A percentile compares a stretch with the other conserved stretches of the same genome.
These are phyloP conservation scores for Aspergillus sp. DNA, from an alignment of 2,329 filamentous ascomycete genomes.

Conservation along the genomic window DNA sequence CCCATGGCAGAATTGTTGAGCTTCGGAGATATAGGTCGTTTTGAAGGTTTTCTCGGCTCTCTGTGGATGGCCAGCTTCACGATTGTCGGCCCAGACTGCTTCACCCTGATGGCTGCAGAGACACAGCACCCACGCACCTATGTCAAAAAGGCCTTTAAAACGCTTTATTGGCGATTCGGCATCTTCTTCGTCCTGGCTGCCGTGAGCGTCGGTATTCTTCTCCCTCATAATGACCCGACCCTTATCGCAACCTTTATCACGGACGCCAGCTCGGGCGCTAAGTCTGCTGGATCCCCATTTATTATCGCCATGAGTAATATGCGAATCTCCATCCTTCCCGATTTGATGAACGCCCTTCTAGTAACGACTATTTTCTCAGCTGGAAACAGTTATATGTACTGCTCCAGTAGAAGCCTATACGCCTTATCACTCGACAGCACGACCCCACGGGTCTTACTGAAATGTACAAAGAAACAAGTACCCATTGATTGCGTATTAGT, in stretches of 20 bases:
- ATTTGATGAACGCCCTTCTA: no score
- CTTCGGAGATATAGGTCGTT: constrained; percentile 60
- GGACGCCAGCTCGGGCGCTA: constrained; percentile 45
- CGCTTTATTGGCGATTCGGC: constrained; percentile 73
- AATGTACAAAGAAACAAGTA: no score
- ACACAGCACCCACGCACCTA: constrained; percentile 66
- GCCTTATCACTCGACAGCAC: no score
- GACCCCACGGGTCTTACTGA: no score
- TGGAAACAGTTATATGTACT: no score
- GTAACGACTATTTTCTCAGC: no score
- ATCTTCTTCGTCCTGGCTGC: constrained; percentile 75
- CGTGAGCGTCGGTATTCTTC: constrained; percentile 66
- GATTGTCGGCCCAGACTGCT: constrained; percentile 64
- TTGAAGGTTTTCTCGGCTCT: constrained; percentile 61
- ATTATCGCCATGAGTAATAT: constrained; percentile 64
- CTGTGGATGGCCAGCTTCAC: constrained; percentile 67
- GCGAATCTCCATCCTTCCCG: no score
- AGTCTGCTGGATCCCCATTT: constrained; percentile 64
- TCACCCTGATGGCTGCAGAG: constrained; percentile 62
- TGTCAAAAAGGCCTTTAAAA: constrained; percentile 54
- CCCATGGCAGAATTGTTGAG: constrained; percentile 65
- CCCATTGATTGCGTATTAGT: no score
- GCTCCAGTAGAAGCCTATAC: no score
- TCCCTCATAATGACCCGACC: constrained; percentile 63
- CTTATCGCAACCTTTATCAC: constrained; percentile 39